A percentile compares a stretch with the other conserved stretches of the same genome.
phyloP scores from a whole-genome alignment of 352 stramenopile species.

The Globisporangium megalacanthum region DNA sequence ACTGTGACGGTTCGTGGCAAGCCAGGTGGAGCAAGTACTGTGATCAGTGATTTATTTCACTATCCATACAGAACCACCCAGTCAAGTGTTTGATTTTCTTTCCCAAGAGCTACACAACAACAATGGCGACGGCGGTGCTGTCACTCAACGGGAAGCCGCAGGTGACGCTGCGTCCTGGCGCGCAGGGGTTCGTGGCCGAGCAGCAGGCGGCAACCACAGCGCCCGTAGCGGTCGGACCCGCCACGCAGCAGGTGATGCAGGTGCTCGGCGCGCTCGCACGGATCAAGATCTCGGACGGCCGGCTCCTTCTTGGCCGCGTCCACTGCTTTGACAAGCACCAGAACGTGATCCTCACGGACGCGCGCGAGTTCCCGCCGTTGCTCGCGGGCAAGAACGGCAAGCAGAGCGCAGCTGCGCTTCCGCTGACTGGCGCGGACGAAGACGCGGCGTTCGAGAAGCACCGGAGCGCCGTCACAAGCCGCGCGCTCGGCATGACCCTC shows the following conservation, averaged over 20 bases:
- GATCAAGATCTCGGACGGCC: constrained; percentile 66
- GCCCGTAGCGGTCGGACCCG: constrained; percentile 21
- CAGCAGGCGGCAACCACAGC: background rate
- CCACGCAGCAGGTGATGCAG: constrained; percentile 54
- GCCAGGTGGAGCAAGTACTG: too few relatives aligned
- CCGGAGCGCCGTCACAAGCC: constrained; percentile 25
- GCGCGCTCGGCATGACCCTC: constrained; percentile 65
- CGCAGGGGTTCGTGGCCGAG: constrained; percentile 15
- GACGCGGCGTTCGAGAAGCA: constrained; percentile 14
- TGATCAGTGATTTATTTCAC: too few relatives aligned
- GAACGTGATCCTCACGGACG: constrained; percentile 75
- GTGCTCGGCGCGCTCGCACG: constrained; percentile 50
- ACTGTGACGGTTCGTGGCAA: background rate
- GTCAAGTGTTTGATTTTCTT: too few relatives aligned
- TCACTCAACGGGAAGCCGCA: constrained; percentile 60
- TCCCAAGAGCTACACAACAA: background rate
- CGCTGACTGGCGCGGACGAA: constrained; percentile 1
- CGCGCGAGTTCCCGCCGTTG: constrained; percentile 51
- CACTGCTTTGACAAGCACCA: constrained; percentile 83
- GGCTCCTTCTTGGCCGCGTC: constrained; percentile 56
- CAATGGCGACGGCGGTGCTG: constrained; percentile 29
- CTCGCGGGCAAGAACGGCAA: background rate
- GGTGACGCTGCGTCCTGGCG: constrained; percentile 22
- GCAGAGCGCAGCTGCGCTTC: background rate
- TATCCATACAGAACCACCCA: too few relatives aligned